Conservation (phyloP, 2,329 filamentous ascomycete species). For the Chaetomium sp. region DNA sequence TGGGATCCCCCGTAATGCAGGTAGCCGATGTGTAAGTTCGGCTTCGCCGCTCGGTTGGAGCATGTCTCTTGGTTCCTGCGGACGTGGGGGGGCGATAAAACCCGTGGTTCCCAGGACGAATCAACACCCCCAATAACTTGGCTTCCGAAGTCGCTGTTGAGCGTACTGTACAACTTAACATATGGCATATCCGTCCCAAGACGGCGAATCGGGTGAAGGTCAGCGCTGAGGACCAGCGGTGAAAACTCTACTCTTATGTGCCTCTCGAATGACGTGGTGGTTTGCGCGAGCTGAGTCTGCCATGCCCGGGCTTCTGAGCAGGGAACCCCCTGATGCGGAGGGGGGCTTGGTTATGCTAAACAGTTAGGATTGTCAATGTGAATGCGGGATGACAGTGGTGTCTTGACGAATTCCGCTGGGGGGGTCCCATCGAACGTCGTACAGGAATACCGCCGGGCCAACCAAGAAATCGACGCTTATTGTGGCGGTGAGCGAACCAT, state of each 20-base stretch:
- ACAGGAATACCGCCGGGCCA: no score
- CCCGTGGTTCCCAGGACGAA: background rate
- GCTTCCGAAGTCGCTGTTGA: background rate
- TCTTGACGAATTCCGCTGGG: background rate
- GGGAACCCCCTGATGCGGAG: background rate
- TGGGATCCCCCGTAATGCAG: background rate
- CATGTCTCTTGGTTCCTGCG: background rate
- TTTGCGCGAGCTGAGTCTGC: background rate
- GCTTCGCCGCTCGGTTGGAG: background rate
- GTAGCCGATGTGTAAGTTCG: conserved; percentile 1
- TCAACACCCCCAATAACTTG: background rate
- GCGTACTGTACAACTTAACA: background rate
- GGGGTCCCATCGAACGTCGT: no score
- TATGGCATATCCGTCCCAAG: background rate
- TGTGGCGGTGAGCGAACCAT: no score
- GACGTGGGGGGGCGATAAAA: background rate
- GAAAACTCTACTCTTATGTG: background rate
- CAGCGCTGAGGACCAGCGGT: background rate
- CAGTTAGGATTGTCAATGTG: background rate
- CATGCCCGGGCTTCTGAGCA: background rate
- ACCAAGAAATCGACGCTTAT: no score
- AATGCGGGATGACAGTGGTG: background rate
- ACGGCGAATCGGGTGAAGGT: no score
- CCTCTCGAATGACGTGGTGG: background rate
- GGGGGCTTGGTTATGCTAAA: background rate